Conservation (phyloP, 441 rosid species). For the Syzygium syzygioides region DNA sequence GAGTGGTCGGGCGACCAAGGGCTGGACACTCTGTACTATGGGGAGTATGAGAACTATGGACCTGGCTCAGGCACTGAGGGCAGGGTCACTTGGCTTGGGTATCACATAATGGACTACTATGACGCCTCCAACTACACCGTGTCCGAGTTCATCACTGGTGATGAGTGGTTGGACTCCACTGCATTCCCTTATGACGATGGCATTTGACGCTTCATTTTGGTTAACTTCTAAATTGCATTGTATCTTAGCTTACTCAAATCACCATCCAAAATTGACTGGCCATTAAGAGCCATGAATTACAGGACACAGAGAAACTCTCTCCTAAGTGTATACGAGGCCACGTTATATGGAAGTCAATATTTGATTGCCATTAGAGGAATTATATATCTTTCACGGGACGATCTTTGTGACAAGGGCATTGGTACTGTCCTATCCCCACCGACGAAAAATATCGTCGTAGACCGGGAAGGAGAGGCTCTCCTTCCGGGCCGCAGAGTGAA, state of each 20-base stretch:
- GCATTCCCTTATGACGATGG: constrained; percentile 5
- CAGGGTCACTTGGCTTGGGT: constrained; percentile 66
- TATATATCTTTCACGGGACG: background rate
- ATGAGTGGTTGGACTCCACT: constrained; percentile 60
- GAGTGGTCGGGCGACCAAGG: constrained; percentile 42
- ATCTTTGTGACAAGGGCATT: background rate
- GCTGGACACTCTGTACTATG: constrained; percentile 56
- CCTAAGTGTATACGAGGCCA: background rate
- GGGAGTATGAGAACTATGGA: constrained; percentile 69
- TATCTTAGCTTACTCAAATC: background rate
- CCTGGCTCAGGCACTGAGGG: constrained; percentile 53
- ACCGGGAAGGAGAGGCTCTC: background rate
- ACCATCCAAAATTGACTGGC: background rate
- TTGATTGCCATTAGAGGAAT: background rate
- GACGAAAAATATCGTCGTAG: background rate
- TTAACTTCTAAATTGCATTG: background rate
- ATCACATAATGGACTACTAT: constrained; percentile 52
- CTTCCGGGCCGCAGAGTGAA: background rate
- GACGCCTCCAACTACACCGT: constrained; percentile 63
- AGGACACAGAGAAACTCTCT: background rate
- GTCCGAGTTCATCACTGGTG: constrained; percentile 57
- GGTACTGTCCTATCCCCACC: background rate
- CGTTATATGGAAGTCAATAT: background rate
- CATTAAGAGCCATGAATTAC: background rate
- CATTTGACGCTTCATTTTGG: background rate